Conservation (phyloP, 1,284 basidiomycete species). For the Rhodotorula sp. region DNA sequence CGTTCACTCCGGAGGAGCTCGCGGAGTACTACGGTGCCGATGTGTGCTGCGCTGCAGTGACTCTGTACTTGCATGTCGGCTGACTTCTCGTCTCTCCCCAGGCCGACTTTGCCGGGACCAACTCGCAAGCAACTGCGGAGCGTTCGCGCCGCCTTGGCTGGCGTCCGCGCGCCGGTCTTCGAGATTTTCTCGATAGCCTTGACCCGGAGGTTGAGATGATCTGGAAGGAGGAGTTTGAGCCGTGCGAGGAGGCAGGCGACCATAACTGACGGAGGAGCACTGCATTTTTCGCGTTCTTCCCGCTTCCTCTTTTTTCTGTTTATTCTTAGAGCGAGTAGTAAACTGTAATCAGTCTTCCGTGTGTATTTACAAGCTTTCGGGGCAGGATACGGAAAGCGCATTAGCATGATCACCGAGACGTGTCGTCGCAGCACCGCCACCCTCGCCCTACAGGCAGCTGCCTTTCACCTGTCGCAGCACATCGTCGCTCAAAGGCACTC, state of each 20-base stretch:
- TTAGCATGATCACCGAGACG: neutral
- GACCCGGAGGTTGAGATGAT: neutral
- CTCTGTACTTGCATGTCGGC: neutral
- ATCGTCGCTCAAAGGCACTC: too few species aligned
- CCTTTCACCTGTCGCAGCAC: neutral
- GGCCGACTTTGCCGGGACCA: constrained; percentile 1
- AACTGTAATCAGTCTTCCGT: too few species aligned
- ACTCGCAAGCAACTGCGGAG: constrained; percentile 1
- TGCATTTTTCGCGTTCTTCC: too few species aligned
- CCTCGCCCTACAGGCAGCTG: too few species aligned
- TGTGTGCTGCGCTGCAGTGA: neutral
- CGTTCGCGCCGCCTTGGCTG: neutral
- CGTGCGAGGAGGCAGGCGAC: too few species aligned
- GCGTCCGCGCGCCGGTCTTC: neutral
- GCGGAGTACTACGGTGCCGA: neutral
- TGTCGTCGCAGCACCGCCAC: neutral
- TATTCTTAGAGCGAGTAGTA: too few species aligned
- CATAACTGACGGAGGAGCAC: too few species aligned
- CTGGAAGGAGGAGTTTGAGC: neutral
- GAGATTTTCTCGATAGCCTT: neutral
- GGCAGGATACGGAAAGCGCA: too few species aligned
- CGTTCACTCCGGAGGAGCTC: neutral
- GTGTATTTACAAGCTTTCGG: too few species aligned
- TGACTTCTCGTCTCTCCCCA: neutral
- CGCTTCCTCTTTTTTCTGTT: too few species aligned